phyloP scores from a whole-genome alignment of 306 rosid genomes.

The Cucumis melo region DNA sequence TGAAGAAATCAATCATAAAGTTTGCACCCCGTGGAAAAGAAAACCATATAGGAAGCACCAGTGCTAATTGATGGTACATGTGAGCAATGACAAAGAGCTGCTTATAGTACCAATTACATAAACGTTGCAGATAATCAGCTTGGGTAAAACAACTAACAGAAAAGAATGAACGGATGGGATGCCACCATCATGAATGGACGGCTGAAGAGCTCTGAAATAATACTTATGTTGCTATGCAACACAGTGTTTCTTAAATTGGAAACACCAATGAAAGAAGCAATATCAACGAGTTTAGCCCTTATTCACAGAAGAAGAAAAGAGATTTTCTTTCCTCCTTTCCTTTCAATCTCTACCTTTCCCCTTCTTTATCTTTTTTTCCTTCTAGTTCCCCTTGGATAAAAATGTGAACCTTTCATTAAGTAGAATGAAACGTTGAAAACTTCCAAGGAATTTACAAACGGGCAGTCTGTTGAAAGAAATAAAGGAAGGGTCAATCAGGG shows the following conservation, averaged over 20 bases:
- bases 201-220: not conserved
- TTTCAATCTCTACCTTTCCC: not conserved
- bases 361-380: too few relatives aligned
- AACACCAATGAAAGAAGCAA: not conserved
- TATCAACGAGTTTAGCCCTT: not conserved
- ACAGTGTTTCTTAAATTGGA: not conserved
- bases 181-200: not conserved
- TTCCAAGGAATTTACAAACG: not conserved
- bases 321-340: not conserved
- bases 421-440: not conserved
- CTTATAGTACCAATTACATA: not conserved
- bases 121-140: not conserved
- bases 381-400: too few relatives aligned
- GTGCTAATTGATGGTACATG: not conserved
- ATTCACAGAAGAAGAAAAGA: not conserved
- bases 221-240: not conserved
- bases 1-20: not conserved
- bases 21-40: not conserved
- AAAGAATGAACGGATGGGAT: not conserved
- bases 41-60: not conserved
- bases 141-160: not conserved
- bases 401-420: not conserved
- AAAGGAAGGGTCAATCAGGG: not conserved
- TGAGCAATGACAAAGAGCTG: not conserved
- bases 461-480: not conserved